These are phyloP conservation scores for Fraxinus dipetala DNA, from an alignment of 305 asterid species.

Conservation along the genomic window DNA sequence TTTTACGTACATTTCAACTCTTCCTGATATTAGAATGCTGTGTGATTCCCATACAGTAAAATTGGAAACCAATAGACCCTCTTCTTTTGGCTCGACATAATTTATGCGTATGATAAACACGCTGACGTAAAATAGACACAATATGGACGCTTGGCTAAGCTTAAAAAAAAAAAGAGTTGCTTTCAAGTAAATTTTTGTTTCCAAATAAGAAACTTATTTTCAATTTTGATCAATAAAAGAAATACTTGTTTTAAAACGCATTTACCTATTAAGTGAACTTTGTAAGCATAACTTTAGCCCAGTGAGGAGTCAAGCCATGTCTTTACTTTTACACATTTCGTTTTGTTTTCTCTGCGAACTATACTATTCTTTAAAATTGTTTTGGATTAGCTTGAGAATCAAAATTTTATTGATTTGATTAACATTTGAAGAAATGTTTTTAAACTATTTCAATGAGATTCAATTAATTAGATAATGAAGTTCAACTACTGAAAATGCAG, in stretches of 20 bases:
- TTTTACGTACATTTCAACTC: slow-evolving; percentile 55
- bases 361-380: background rate
- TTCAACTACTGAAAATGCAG: slow-evolving; percentile 35
- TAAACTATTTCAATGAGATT: background rate
- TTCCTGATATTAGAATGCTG: background rate
- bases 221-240: background rate
- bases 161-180: background rate
- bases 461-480: background rate
- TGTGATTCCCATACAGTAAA: background rate
- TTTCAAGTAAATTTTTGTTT: background rate
- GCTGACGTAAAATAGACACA: background rate
- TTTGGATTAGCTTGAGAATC: background rate
- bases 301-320: background rate
- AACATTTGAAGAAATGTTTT: background rate
- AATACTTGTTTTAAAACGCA: background rate
- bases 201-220: background rate
- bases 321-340: background rate
- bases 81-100: background rate
- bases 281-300: background rate
- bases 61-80: slow-evolving; percentile 4
- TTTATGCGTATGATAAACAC: background rate
- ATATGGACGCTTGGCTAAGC: background rate
- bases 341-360: background rate
- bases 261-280: background rate
- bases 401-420: background rate